These are phyloP conservation scores for Fusarium sp. DNA, from an alignment of 2,329 filamentous ascomycete species.

Conservation along the genomic window DNA sequence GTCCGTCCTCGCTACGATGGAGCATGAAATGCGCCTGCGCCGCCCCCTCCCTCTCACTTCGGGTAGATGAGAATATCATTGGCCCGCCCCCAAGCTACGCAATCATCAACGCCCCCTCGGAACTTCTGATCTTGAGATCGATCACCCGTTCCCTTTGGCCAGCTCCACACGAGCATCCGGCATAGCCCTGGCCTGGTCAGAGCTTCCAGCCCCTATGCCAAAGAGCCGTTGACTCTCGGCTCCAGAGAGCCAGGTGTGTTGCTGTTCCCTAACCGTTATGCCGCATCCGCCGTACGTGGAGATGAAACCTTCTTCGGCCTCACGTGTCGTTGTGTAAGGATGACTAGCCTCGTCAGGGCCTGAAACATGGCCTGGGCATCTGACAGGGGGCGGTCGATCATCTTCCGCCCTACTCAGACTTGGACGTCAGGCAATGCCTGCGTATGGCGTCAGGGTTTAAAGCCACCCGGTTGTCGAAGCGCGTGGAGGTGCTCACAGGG, in stretches of 20 bases:
- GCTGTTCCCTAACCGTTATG: constrained; percentile 36
- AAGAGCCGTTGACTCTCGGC: constrained; percentile 24
- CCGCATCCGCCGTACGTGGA: constrained; percentile 42
- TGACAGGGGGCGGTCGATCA: constrained; percentile 38
- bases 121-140: constrained; percentile 36
- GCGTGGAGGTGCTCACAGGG: constrained; percentile 35
- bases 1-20: constrained; percentile 25
- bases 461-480: constrained; percentile 37
- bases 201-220: constrained; percentile 23
- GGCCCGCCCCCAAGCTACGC: constrained; percentile 37
- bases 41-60: constrained; percentile 43
- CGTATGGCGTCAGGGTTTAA: constrained; percentile 33
- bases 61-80: constrained; percentile 47
- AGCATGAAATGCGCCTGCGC: constrained; percentile 25
- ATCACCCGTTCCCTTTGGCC: constrained; percentile 31
- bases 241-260: constrained; percentile 30
- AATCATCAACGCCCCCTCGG: constrained; percentile 35
- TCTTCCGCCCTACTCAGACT: constrained; percentile 32
- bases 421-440: constrained; percentile 26
- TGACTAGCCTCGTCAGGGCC: constrained; percentile 27
- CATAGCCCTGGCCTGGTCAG: constrained; percentile 27
- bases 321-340: constrained; percentile 45
- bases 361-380: constrained; percentile 42
- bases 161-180: constrained; percentile 31
- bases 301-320: constrained; percentile 44